Evolutionary conservation across 1,139 yeast genomes (phyloP).

Genomic region (Saccharomyces uvarum): DNA sequence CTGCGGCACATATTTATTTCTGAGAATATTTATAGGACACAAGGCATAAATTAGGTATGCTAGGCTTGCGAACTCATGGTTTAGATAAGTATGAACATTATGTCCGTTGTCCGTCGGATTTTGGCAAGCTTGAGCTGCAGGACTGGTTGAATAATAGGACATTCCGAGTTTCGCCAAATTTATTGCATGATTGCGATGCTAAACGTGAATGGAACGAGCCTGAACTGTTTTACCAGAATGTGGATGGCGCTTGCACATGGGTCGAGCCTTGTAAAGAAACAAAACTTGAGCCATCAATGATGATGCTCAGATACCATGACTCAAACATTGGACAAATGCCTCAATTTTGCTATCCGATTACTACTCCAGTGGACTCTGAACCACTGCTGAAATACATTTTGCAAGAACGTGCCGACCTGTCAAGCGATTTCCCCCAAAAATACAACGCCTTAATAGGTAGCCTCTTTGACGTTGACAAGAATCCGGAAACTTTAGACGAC

Average conservation of each 20-base stretch:
- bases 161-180: neutral
- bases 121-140: neutral
- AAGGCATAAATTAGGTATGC: neutral
- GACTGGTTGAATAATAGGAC: neutral
- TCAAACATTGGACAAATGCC: neutral
- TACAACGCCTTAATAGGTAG: neutral
- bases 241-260: neutral
- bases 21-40: neutral
- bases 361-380: neutral
- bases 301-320: neutral
- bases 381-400: neutral
- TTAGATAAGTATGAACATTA: neutral
- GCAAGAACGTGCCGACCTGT: neutral
- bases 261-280: neutral
- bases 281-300: neutral
- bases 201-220: neutral
- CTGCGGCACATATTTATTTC: neutral
- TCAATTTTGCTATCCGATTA: neutral
- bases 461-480: conserved; percentile 1
- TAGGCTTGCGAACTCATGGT: neutral
- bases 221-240: neutral
- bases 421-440: neutral
- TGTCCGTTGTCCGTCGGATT: neutral
- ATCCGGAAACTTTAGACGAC: conserved; percentile 17
- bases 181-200: neutral